A percentile compares a stretch with the other conserved stretches of the same genome.
Conservation (phyloP, 2,329 filamentous ascomycete species). For the Fusarium nodosum region DNA sequence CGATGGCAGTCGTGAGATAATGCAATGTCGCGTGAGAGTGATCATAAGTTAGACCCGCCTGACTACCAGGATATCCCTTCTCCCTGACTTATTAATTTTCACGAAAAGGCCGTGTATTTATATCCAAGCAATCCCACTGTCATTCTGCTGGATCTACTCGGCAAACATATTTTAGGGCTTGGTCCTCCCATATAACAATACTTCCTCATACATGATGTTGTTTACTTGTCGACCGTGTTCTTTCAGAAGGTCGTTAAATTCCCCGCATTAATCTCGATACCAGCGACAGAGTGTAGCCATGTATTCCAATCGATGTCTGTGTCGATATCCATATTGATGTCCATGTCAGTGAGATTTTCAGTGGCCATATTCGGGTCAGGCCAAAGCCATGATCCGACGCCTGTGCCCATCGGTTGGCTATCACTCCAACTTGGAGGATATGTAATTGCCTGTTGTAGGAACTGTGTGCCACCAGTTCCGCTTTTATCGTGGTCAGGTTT, state of each 20-base stretch:
- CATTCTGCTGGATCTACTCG: too few relatives aligned
- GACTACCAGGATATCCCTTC: too few relatives aligned
- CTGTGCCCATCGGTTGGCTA: constrained; percentile 17
- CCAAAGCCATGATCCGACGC: constrained; percentile 54
- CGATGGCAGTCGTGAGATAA: too few relatives aligned
- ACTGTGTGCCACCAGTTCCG: neutral
- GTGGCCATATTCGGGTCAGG: constrained; percentile 51
- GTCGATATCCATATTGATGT: constrained; percentile 52
- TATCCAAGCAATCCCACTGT: too few relatives aligned
- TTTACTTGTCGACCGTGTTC: fast-evolving
- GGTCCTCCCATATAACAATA: neutral
- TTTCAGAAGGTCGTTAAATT: neutral
- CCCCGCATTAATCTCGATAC: constrained; percentile 47
- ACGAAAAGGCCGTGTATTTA: too few relatives aligned
- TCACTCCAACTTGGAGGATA: constrained; percentile 7
- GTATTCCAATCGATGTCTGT: constrained; percentile 54
- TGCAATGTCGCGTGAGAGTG: too few relatives aligned
- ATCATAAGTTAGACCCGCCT: too few relatives aligned
- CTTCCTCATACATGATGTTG: neutral
- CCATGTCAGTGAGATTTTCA: constrained; percentile 46
- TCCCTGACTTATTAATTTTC: too few relatives aligned
- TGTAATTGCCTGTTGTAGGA: neutral
- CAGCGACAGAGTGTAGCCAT: constrained; percentile 54
- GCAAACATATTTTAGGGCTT: neutral
- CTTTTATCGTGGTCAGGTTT: neutral